phyloP scores from a whole-genome alignment of 2,329 filamentous ascomycete species.

The Alternaria burnsii region DNA sequence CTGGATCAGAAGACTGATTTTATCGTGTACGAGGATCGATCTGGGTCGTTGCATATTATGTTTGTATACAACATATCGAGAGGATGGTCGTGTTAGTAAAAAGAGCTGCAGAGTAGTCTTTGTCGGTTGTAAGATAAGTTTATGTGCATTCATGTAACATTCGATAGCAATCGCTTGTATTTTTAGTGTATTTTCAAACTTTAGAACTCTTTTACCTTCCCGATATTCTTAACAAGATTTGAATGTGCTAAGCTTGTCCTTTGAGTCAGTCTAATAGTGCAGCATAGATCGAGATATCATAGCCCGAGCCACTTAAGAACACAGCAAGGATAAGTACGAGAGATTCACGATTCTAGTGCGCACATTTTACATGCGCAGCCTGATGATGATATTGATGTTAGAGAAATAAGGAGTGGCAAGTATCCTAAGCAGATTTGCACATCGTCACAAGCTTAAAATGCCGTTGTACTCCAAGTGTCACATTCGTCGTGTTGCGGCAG shows the following conservation, averaged over 20 bases:
- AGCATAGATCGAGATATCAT: not conserved
- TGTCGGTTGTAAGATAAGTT: not conserved
- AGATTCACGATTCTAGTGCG: not conserved
- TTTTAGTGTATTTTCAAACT: not conserved
- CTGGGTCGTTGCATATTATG: not conserved
- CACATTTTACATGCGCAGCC: not conserved
- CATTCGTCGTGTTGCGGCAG: no score
- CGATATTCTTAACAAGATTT: not conserved
- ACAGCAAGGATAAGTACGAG: not conserved
- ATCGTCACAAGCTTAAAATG: not conserved
- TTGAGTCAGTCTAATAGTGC: not conserved
- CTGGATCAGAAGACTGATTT: not conserved
- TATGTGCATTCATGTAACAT: not conserved
- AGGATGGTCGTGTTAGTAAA: not conserved
- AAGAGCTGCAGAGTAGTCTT: not conserved
- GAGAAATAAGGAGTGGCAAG: no score
- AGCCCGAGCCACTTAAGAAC: not conserved
- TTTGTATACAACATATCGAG: not conserved
- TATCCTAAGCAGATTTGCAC: no score
- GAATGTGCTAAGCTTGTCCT: not conserved
- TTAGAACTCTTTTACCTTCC: not conserved
- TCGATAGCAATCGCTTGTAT: not conserved
- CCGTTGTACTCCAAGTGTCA: not conserved
- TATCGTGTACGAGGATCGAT: not conserved
- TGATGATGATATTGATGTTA: not conserved